phyloP scores from a whole-genome alignment of 352 stramenopile genomes.

The Pythium guiyangense region DNA sequence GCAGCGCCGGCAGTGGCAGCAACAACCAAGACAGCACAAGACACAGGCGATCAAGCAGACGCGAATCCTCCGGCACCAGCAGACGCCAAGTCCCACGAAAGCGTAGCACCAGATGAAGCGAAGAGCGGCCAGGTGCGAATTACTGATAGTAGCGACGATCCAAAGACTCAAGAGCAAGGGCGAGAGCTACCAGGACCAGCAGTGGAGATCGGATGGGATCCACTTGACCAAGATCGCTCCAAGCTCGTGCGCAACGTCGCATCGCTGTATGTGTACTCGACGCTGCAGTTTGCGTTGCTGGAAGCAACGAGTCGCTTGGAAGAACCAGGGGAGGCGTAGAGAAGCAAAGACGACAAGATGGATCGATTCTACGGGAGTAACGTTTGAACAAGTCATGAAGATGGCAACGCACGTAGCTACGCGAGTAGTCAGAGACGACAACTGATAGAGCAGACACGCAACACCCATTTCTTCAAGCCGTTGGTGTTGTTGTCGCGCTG shows the following conservation, averaged over 20 bases:
- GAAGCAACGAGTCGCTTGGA: constrained; percentile 3
- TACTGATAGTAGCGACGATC: not conserved
- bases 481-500: no score
- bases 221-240: constrained; percentile 13
- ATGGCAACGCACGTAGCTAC: no score
- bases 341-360: no score
- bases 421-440: no score
- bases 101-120: not conserved
- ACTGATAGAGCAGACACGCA: no score
- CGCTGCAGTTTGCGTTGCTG: constrained; percentile 17
- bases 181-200: not conserved
- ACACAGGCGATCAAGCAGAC: no score
- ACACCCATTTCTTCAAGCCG: no score
- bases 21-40: no score
- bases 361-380: no score
- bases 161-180: not conserved
- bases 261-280: constrained; percentile 18
- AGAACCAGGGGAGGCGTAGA: not conserved
- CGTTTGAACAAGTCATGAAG: no score
- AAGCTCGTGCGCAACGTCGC: constrained; percentile 18
- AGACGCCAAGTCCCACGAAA: not conserved
- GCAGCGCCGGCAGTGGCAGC: no score
- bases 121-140: not conserved
- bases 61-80: not conserved
- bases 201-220: constrained; percentile 16